Conservation (phyloP, 345 rosid species). For the Theobroma cacao region DNA sequence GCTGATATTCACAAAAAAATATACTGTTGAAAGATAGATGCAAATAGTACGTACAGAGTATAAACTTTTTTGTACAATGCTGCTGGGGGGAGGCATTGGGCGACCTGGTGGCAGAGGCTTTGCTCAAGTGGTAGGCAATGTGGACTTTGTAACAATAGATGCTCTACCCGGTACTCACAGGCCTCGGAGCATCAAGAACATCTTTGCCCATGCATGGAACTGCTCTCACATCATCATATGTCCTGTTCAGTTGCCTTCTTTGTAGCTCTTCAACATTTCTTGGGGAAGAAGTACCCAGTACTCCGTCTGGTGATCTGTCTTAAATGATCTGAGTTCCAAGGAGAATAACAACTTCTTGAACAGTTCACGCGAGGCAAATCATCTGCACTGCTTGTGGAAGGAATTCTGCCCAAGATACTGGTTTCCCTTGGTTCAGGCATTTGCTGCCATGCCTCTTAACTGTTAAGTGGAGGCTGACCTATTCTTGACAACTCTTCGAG, state of each 20-base stretch:
- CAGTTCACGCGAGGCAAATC: constrained; percentile 46
- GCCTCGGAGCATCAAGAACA: constrained; percentile 47
- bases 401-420: constrained; percentile 37
- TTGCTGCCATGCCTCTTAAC: constrained; percentile 32
- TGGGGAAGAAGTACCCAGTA: constrained; percentile 49
- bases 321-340: constrained; percentile 70
- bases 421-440: constrained; percentile 33
- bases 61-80: constrained; percentile 44
- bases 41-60: constrained; percentile 45
- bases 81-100: constrained; percentile 48
- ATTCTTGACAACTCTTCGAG: constrained; percentile 71
- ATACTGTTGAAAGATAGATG: background rate
- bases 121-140: constrained; percentile 46
- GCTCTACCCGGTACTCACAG: constrained; percentile 39
- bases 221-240: constrained; percentile 55
- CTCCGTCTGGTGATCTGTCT: constrained; percentile 70
- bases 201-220: constrained; percentile 59
- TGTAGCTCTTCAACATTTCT: constrained; percentile 46
- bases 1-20: background rate
- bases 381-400: constrained; percentile 50
- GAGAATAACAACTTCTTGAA: constrained; percentile 51
- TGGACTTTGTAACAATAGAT: constrained; percentile 50
- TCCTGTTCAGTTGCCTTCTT: constrained; percentile 50
- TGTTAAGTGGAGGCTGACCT: constrained; percentile 36
- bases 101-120: constrained; percentile 47